These are phyloP conservation scores for Dicorynia guianensis DNA, from an alignment of 306 rosid genomes.

Conservation along the genomic window DNA sequence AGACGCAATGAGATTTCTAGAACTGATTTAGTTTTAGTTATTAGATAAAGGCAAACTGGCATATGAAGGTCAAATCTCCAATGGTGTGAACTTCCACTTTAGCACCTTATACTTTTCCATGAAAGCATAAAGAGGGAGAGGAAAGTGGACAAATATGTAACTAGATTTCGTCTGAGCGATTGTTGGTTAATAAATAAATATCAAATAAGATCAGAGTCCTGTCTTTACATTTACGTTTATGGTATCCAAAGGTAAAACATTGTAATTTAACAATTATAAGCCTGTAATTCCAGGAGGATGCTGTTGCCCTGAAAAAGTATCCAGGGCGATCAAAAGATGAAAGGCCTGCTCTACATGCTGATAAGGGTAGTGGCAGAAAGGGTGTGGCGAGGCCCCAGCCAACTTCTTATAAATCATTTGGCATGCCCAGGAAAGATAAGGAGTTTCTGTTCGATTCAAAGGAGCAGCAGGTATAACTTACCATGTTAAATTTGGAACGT, in stretches of 20 bases:
- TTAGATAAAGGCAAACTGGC: background rate
- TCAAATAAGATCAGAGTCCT: background rate
- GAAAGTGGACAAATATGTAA: background rate
- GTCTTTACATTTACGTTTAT: background rate
- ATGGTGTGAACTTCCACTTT: background rate
- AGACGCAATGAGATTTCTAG: background rate
- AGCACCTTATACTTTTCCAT: background rate
- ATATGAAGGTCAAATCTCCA: background rate
- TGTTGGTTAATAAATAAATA: background rate
- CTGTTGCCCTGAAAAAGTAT: constrained; percentile 42
- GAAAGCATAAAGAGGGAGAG: background rate
- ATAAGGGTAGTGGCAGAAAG: constrained; percentile 39
- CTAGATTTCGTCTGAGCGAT: too few species aligned
- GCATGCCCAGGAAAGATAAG: constrained; percentile 67
- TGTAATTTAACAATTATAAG: background rate
- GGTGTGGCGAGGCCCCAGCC: constrained; percentile 49
- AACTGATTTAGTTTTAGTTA: background rate
- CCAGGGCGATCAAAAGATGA: constrained; percentile 53
- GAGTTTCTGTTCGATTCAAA: constrained; percentile 56
- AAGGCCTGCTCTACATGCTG: constrained; percentile 31
- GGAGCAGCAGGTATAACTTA: constrained; percentile 70
- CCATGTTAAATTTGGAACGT: background rate
- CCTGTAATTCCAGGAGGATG: constrained; percentile 55
- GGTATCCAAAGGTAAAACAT: background rate
- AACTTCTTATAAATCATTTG: constrained; percentile 60